Evolutionary conservation across 2,329 filamentous ascomycete genomes (phyloP).

Genomic region (Aspergillus ruber): DNA sequence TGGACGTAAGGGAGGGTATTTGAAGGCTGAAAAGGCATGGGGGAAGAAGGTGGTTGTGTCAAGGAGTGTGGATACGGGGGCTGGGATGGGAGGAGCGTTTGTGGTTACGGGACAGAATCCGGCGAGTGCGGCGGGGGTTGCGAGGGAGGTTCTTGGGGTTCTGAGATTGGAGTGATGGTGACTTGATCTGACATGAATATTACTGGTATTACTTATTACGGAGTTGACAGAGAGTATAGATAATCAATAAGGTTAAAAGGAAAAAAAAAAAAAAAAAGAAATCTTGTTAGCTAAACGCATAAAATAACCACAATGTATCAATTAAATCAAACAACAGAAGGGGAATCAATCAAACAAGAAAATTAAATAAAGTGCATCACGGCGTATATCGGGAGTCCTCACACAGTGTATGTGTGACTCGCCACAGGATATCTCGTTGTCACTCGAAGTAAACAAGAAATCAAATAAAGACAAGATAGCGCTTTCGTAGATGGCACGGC

Average conservation of each 20-base stretch:
- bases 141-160: constrained; percentile 37
- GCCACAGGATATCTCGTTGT: background rate
- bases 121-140: constrained; percentile 37
- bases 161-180: constrained; percentile 11
- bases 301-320: background rate
- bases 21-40: constrained; percentile 39
- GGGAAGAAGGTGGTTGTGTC: constrained; percentile 38
- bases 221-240: too few species aligned
- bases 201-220: background rate
- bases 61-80: constrained; percentile 11
- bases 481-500: background rate
- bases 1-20: constrained; percentile 29
- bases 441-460: background rate
- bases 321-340: constrained; percentile 18
- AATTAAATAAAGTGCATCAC: constrained; percentile 8
- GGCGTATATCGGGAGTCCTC: constrained; percentile 9
- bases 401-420: background rate
- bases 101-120: constrained; percentile 49
- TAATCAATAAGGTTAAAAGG: too few species aligned
- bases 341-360: constrained; percentile 26
- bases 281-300: too few species aligned
- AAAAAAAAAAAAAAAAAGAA: too few species aligned
- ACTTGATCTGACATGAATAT: background rate
- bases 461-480: background rate
- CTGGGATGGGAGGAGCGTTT: constrained; percentile 24